These are phyloP conservation scores for Pseudogymnoascus destructans DNA, from an alignment of 2,329 filamentous ascomycete species.

Conservation along the genomic window DNA sequence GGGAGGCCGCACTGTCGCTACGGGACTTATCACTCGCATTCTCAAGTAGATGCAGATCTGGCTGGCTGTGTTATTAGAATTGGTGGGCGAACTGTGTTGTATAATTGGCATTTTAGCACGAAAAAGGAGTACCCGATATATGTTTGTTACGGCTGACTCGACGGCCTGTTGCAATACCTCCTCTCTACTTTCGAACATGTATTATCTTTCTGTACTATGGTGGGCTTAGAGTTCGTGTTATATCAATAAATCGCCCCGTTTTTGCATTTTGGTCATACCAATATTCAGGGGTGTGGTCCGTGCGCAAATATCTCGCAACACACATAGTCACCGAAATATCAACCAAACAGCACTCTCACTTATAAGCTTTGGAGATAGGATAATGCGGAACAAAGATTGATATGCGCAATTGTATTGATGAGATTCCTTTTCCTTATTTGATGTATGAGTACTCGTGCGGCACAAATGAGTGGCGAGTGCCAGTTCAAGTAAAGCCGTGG, in stretches of 20 bases:
- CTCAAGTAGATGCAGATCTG: slow-evolving; percentile 28
- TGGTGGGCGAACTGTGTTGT: slow-evolving; percentile 8
- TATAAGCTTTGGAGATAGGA: neutral
- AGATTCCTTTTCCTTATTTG: neutral
- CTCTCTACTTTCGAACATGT: neutral
- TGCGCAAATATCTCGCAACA: too few relatives aligned
- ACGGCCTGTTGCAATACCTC: slow-evolving; percentile 1
- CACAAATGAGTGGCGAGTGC: neutral
- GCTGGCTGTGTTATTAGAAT: slow-evolving; percentile 1
- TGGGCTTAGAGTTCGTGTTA: slow-evolving; percentile 1
- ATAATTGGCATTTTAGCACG: slow-evolving; percentile 9
- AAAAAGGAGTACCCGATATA: slow-evolving; percentile 10
- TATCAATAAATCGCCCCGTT: slow-evolving; percentile 5
- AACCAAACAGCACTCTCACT: too few relatives aligned
- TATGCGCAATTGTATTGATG: neutral
- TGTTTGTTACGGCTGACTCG: slow-evolving; percentile 4
- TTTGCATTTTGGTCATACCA: neutral
- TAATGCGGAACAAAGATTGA: neutral
- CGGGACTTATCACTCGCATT: slow-evolving; percentile 68
- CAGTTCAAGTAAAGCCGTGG: neutral
- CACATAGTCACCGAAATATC: too few relatives aligned
- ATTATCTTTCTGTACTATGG: slow-evolving; percentile 7
- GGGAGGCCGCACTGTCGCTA: slow-evolving; percentile 81
- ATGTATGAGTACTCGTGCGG: neutral
- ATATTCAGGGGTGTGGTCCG: too few relatives aligned